These are phyloP conservation scores for Blechomonas ayalai DNA, from an alignment of 208 protist genomes.

Conservation along the genomic window DNA sequence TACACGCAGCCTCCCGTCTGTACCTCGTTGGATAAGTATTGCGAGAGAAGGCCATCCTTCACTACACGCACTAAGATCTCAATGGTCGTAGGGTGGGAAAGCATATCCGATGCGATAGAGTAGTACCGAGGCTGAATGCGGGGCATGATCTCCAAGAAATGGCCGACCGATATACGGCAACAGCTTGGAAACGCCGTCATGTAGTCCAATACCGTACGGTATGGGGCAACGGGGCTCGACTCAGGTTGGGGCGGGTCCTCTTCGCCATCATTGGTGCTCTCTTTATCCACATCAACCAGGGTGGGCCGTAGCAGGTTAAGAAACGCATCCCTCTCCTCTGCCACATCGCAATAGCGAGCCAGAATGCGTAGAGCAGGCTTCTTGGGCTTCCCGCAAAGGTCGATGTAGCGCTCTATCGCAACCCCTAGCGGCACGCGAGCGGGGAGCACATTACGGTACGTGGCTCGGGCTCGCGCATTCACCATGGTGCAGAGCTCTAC, in stretches of 20 bases:
- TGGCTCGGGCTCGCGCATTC: conserved; percentile 16
- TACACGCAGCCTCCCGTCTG: conserved; percentile 23
- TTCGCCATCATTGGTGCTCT: not conserved
- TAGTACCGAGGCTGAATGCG: conserved; percentile 92
- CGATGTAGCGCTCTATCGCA: conserved; percentile 71
- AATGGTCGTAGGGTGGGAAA: conserved; percentile 53
- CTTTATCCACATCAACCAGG: not conserved
- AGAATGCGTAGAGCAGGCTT: conserved; percentile 59
- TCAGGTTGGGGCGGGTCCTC: not conserved
- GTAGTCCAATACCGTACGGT: conserved; percentile 64
- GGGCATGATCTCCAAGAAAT: conserved; percentile 86
- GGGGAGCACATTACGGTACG: conserved; percentile 52
- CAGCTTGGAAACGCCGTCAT: conserved; percentile 66
- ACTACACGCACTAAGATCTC: conserved; percentile 80
- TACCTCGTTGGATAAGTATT: conserved; percentile 58
- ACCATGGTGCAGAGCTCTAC: conserved; percentile 35
- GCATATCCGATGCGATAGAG: conserved; percentile 91
- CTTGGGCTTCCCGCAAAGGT: conserved; percentile 60
- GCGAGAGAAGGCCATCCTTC: conserved; percentile 66
- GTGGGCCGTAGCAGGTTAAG: conserved; percentile 20
- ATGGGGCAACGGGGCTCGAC: not conserved
- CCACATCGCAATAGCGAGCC: conserved; percentile 56
- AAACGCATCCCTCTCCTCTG: conserved; percentile 43
- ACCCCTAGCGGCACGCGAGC: conserved; percentile 37
- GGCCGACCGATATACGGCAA: conserved; percentile 40